These are phyloP conservation scores for Fusarium mundagurra DNA, from an alignment of 2,329 filamentous ascomycete species.

Conservation along the genomic window DNA sequence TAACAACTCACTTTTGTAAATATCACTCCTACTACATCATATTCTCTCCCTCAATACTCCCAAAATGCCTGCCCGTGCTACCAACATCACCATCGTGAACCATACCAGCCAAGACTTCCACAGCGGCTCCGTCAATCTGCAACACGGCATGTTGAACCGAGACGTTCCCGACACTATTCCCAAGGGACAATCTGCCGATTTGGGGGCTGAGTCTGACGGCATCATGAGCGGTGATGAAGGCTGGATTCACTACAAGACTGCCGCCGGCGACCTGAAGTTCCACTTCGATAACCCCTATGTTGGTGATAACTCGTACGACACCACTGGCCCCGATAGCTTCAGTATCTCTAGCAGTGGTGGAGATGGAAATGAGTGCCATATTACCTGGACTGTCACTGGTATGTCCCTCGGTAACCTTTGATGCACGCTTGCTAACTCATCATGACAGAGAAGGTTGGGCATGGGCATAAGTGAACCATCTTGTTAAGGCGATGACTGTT, in stretches of 20 bases:
- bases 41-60: neutral
- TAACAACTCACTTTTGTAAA: neutral
- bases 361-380: neutral
- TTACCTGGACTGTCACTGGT: neutral
- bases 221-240: neutral
- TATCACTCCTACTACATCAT: neutral
- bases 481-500: accelerated
- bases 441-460: neutral
- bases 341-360: neutral
- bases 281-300: neutral
- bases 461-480: neutral
- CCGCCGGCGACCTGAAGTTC: neutral
- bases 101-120: neutral
- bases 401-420: neutral
- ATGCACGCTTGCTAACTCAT: accelerated
- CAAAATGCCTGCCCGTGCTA: neutral
- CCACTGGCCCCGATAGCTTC: neutral
- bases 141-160: neutral
- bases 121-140: accelerated
- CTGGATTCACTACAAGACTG: accelerated
- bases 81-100: neutral
- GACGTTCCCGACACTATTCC: neutral
- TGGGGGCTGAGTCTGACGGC: neutral
- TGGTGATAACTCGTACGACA: neutral
- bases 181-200: neutral